Evolutionary conservation across 2,329 filamentous ascomycete genomes (phyloP), one percentile per base, ranked within the genome.

Genomic region (Aspergillus phoenicis): DNA sequence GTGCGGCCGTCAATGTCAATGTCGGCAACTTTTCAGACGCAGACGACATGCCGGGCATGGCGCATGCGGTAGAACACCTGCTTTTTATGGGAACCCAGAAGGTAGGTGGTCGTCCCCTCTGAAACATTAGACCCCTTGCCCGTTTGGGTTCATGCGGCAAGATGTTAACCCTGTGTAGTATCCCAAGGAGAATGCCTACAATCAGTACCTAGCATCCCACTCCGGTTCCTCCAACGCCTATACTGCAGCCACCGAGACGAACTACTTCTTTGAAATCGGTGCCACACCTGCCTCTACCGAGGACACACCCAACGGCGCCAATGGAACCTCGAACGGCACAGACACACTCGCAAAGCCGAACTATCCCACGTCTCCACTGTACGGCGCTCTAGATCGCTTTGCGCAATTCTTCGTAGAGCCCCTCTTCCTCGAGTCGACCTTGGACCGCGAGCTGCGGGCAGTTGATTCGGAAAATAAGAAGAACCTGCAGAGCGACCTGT

Each of bases 81-180:
- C 82, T 99, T 24, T 99, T 99, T 81, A 98, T 99, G 95, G 95
- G 95, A 53, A 99, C 95, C 7, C 90, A 97, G 77, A 99, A 98
- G 83, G 87, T 89, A 75, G 65, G 76, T 66, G 33, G 28, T 17
- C 15, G 20, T 15, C 26, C 24, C 54, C 11, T 45, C 5, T 13
- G 41, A 24, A 45, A 45, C 11, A 45, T 10, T 1, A 45, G 20
- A 28, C 38, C 17, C 17, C 22, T 22, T 43, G 33, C 28, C 52
- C 24, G 10, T 1, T 22, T 28, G n/a, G 24, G 17, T 4, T 36
- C 26, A 39, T 45, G 41, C 52, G 36, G 22, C 41, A 13, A n/a
- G 28, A 7, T n/a, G 33, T 26, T 56, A 33, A 56, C 53, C 11
- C 30, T 17, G 36, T 24, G 52, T 71, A 90, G 86, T 99, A 95